Evolutionary conservation across 805 yeast species (phyloP), one percentile per base, ranked within the genome.

Genomic region (Lipomyces chichibuensis): DNA sequence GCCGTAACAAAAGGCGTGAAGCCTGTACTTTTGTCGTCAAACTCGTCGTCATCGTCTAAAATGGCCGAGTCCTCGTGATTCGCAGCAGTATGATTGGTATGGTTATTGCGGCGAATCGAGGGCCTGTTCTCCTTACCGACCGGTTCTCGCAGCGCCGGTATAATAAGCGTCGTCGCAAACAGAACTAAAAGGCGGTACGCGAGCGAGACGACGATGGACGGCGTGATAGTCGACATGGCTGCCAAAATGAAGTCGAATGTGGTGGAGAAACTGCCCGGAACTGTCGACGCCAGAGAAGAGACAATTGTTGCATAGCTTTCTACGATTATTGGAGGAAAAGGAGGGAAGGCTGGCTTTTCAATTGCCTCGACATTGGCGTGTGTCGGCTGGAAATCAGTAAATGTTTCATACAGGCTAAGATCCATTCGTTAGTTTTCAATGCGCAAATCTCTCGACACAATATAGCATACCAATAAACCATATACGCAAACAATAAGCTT

Each of bases 141-240:
- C 49, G 59, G 33, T 37, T 68, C 62, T 25, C 70, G 87, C 65
- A 90, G 79, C 11, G 88, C 87, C 1, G 99, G 99, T 25, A 95
- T 91, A 69, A 95, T 92, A 75, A 96, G 89, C 17, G 98, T 91
- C 1, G 98, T 97, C 1, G 97, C 92, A 75, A 82, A 83, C 74
- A 94, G 92, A 11, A 93, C 97, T 3, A 90, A 84, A 25, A 94
- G 87, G 73, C 99, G 84, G 75, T 91, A 94, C 1, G 92, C 91
- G 73, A 95, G 80, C 72, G 92, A 92, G 32, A 92, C 82, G 33
- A 91, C 80, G 29, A 95, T 88, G 6, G 97, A 90, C 8, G 96
- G 86, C 0, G 97, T 89, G 63, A 92, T 80, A 37, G 93, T 90
- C 39, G 84, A 81, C 53, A 80, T 76, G 0, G 88, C 87, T 58